Evolutionary conservation across 106 monocot species (phyloP).

Genomic region (Triglochin maritima): DNA sequence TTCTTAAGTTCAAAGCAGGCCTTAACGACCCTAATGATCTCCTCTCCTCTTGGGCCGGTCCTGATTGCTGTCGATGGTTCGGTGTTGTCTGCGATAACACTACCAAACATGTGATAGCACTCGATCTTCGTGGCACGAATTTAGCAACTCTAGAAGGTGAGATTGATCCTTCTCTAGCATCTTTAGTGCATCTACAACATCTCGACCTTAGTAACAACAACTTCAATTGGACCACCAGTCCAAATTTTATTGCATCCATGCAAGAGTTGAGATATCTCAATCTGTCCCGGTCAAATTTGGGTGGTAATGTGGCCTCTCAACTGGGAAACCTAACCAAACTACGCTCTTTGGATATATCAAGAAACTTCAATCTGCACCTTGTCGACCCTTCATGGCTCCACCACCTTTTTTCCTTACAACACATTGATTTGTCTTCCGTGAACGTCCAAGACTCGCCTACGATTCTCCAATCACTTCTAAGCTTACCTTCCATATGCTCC

Average conservation of each 20-base stretch:
- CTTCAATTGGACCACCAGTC: slow-evolving; percentile 9
- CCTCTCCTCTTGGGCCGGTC: slow-evolving; percentile 29
- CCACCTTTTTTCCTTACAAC: slow-evolving; percentile 11
- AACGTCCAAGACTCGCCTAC: neutral
- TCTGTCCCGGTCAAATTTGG: slow-evolving; percentile 6
- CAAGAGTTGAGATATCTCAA: slow-evolving; percentile 15
- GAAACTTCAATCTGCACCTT: too few species aligned
- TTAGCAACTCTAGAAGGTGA: neutral
- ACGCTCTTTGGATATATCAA: slow-evolving; percentile 12
- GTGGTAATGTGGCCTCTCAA: slow-evolving; percentile 13
- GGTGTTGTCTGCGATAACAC: slow-evolving; percentile 22
- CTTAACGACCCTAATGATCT: slow-evolving; percentile 4
- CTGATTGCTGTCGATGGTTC: slow-evolving; percentile 33
- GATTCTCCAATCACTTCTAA: slow-evolving; percentile 11
- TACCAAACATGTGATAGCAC: slow-evolving; percentile 21
- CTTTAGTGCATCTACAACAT: slow-evolving; percentile 16
- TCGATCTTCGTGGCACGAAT: slow-evolving; percentile 16
- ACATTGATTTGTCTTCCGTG: neutral
- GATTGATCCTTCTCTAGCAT: slow-evolving; percentile 14
- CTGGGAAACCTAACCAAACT: slow-evolving; percentile 23
- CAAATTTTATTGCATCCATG: slow-evolving; percentile 25
- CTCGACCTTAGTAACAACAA: slow-evolving; percentile 26
- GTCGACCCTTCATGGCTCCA: slow-evolving; percentile 11
- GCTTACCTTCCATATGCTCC: slow-evolving; percentile 12
- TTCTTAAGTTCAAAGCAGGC: slow-evolving; percentile 19